Evolutionary conservation across 495 filamentous ascomycete genomes (phyloP), one percentile per base, ranked within the genome.

Genomic region (Trichoderma reesei): DNA sequence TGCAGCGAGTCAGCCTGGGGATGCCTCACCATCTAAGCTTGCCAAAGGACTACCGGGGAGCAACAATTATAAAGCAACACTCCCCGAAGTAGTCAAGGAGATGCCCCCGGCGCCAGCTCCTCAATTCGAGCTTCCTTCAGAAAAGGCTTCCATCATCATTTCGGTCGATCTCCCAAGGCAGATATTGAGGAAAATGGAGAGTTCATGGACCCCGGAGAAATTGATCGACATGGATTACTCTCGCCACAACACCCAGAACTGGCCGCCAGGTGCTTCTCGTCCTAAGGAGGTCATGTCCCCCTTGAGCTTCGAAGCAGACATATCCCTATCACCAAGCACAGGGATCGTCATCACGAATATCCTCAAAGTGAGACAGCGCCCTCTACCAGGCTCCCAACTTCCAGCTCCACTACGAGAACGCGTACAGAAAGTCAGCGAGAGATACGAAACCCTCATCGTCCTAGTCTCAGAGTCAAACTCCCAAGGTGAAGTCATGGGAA

Each of bases 341-440:
- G 61, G 61, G 16, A 41, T 62, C n/a, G 46, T 62, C 18, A n/a
- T 62, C 38, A 62, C 61, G 3, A 62, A 18, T 41, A 34, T 62
- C 5, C 61, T 62, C 18, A 62, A 46, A 46, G 61, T 42, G 6
- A 18, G 41, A 11, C 61, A 62, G 61, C 36, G 41, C 9, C 41
- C 61, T 31, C 61, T 62, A 1, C 61, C 61, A 20, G 38, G 41
- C n/a, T 41, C 38, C 14, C 37, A 62, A 31, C 0, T 20, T 34
- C 26, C 3, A 42, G 9, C 61, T 1, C 39, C 3, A 33, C 33
- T 62, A 14, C 61, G 61, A 20, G 38, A 62, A 33, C 61, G 61
- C n/a, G 39, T 62, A 7, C 39, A 41, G 26, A 34, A 46, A 31
- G 61, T 62, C n/a, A 31, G 38, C n/a, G 39, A 34, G 26, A 62